Percentiles rank a stretch among this genome's conserved stretches.
Conservation (phyloP, 1,284 basidiomycete species). For the Leccinum subrobustum region DNA sequence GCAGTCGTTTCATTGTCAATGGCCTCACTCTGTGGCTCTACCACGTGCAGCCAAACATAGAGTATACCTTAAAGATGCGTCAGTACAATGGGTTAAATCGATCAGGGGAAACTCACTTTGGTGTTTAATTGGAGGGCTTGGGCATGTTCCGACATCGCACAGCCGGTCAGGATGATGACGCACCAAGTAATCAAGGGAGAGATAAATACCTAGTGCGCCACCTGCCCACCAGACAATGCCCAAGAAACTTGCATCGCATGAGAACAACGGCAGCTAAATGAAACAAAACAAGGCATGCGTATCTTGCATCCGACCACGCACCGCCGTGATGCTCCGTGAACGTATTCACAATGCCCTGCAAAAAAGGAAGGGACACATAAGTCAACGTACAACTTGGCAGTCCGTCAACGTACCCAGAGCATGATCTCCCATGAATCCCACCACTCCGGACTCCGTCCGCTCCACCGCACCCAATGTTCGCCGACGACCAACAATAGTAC, state of each 20-base stretch:
- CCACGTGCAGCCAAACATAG: too few species aligned
- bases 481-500: constrained; percentile 83
- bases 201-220: constrained; percentile 84
- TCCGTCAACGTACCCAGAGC: constrained; percentile 65
- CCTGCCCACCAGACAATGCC: constrained; percentile 81
- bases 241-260: constrained; percentile 35
- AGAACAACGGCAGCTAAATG: neutral
- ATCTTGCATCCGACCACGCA: constrained; percentile 90
- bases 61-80: too few species aligned
- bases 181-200: constrained; percentile 79
- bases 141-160: too few species aligned
- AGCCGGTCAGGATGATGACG: constrained; percentile 4
- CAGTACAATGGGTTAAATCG: too few species aligned
- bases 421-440: constrained; percentile 90
- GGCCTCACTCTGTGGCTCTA: too few species aligned
- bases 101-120: too few species aligned
- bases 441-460: constrained; percentile 81
- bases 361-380: constrained; percentile 1
- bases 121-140: too few species aligned
- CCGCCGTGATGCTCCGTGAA: constrained; percentile 89
- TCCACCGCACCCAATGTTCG: constrained; percentile 77
- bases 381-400: neutral
- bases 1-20: constrained; percentile 36
- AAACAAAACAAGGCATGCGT: constrained; percentile 52
- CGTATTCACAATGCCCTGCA: constrained; percentile 69